These are phyloP conservation scores for Globisporangium ultimum DNA, from an alignment of 352 stramenopile species.

Conservation along the genomic window DNA sequence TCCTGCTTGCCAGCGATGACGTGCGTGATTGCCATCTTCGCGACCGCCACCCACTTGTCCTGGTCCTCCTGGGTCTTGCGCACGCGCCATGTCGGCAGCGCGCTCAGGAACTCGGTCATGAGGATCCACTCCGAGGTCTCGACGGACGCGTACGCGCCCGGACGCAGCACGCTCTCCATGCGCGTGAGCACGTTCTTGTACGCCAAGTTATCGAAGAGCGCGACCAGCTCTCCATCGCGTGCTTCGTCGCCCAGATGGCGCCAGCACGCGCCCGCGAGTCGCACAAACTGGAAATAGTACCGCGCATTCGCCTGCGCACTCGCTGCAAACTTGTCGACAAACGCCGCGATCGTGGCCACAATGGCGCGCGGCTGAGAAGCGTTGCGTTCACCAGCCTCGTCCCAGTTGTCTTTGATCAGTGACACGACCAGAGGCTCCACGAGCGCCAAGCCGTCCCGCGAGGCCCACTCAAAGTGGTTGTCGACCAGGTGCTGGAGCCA, in stretches of 20 bases:
- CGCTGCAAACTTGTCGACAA: slow-evolving; percentile 17
- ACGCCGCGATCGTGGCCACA: slow-evolving; percentile 8
- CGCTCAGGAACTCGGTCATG: slow-evolving; percentile 32
- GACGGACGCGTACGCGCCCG: slow-evolving; percentile 29
- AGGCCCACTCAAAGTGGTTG: slow-evolving; percentile 13
- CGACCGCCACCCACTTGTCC: slow-evolving; percentile 50
- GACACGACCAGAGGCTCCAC: slow-evolving; percentile 20
- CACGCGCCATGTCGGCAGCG: slow-evolving; percentile 24
- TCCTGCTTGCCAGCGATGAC: slow-evolving; percentile 60
- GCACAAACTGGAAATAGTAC: slow-evolving; percentile 20
- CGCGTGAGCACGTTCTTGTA: slow-evolving; percentile 25
- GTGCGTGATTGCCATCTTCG: slow-evolving; percentile 48
- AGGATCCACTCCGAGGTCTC: slow-evolving; percentile 38
- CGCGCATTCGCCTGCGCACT: slow-evolving; percentile 15
- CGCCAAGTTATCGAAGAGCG: slow-evolving; percentile 24
- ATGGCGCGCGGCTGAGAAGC: not conserved
- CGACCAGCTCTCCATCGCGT: not conserved
- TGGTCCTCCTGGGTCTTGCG: slow-evolving; percentile 24
- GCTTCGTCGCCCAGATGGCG: slow-evolving; percentile 5
- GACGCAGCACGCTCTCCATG: slow-evolving; percentile 28
- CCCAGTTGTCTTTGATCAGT: slow-evolving; percentile 13
- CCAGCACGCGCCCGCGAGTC: slow-evolving; percentile 17
- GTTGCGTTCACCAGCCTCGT: not conserved
- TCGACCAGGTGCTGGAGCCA: slow-evolving; percentile 13
- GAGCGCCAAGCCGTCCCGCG: slow-evolving; percentile 10